phyloP scores from a whole-genome alignment of 2,329 filamentous ascomycete genomes.

The Colletotrichum salicis region DNA sequence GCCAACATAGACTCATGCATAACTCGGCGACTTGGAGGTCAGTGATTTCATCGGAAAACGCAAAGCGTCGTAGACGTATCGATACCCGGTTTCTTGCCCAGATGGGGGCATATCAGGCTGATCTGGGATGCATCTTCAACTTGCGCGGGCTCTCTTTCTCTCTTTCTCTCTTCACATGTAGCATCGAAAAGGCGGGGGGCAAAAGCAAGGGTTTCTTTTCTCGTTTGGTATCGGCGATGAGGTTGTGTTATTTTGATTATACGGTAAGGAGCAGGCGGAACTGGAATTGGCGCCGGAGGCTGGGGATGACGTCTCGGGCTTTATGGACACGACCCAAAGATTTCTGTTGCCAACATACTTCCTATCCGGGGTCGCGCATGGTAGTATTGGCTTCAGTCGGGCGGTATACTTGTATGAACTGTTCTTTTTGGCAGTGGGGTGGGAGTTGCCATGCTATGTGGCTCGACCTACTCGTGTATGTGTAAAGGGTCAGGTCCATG shows the following conservation, averaged over 20 bases:
- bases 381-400: not conserved
- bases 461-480: conserved; percentile 2
- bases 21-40: conserved; percentile 31
- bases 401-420: not conserved
- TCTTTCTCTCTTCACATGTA: conserved; percentile 27
- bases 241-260: conserved; percentile 23
- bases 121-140: conserved; percentile 30
- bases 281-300: conserved; percentile 22
- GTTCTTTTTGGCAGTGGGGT: not conserved
- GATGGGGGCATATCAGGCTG: conserved; percentile 20
- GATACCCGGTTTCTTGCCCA: conserved; percentile 31
- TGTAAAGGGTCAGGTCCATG: not conserved
- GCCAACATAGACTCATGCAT: conserved; percentile 32
- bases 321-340: conserved; percentile 4
- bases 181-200: conserved; percentile 19
- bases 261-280: conserved; percentile 14
- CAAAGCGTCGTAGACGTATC: conserved; percentile 29
- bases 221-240: conserved; percentile 19
- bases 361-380: not conserved
- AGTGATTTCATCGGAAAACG: conserved; percentile 33
- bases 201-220: conserved; percentile 30
- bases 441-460: not conserved
- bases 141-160: conserved; percentile 26
- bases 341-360: not conserved
- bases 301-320: conserved; percentile 10